Conservation (phyloP, 768 basidiomycete species). For the Xerocomellus dryophilus region DNA sequence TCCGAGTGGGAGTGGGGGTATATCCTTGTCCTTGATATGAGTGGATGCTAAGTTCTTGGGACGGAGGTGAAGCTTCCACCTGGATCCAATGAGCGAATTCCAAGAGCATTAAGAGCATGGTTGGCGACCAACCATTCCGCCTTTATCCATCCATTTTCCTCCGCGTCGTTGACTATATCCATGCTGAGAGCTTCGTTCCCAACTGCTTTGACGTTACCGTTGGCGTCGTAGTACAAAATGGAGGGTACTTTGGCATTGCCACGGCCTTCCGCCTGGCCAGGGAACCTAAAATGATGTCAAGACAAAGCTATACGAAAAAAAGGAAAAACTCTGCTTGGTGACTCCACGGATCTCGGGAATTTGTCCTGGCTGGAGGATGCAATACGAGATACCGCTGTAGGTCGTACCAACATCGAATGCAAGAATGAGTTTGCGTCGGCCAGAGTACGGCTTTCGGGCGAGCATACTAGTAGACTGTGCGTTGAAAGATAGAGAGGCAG, state of each 20-base stretch:
- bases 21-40: background rate
- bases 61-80: slow-evolving; percentile 3
- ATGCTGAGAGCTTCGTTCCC: background rate
- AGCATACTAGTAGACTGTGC: background rate
- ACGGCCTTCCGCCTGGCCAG: background rate
- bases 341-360: slow-evolving; percentile 1
- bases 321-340: background rate
- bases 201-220: background rate
- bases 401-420: slow-evolving; percentile 2
- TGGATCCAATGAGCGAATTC: background rate
- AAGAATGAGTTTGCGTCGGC: background rate
- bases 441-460: background rate
- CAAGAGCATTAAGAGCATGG: too few relatives aligned
- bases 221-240: slow-evolving; percentile 1
- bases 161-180: background rate
- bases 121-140: slow-evolving; percentile 1
- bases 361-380: slow-evolving; percentile 1
- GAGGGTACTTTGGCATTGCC: slow-evolving; percentile 5
- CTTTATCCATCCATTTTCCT: background rate
- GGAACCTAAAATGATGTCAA: background rate
- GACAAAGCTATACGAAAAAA: background rate
- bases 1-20: background rate
- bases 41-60: background rate
- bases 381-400: background rate
- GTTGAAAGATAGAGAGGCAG: background rate